Conservation (phyloP, 768 basidiomycete species). For the Pisolithus albus region DNA sequence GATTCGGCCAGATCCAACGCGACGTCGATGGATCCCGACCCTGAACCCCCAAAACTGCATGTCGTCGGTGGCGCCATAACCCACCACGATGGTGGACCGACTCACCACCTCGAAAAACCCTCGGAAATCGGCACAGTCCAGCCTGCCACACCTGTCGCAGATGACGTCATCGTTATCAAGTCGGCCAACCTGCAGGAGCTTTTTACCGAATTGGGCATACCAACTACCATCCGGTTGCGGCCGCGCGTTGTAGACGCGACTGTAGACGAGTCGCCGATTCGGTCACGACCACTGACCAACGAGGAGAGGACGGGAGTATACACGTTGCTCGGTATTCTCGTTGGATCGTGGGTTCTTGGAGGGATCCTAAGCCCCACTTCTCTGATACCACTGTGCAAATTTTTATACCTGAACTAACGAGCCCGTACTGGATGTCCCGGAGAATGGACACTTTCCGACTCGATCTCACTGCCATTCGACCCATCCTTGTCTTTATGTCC, state of each 20-base stretch:
- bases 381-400: conserved; percentile 6
- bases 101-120: conserved; percentile 31
- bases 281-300: too few relatives aligned
- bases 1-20: conserved; percentile 38
- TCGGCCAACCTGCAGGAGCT: conserved; percentile 23
- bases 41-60: conserved; percentile 40
- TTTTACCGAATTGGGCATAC: conserved; percentile 32
- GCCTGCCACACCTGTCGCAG: conserved; percentile 1
- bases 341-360: not conserved
- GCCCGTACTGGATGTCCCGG: conserved; percentile 21
- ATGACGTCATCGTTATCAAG: conserved; percentile 11
- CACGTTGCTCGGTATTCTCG: too few relatives aligned
- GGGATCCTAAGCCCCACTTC: not conserved
- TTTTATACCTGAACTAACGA: conserved; percentile 20
- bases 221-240: conserved; percentile 20
- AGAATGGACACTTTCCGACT: conserved; percentile 19
- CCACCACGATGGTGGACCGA: conserved; percentile 43
- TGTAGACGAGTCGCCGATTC: too few relatives aligned
- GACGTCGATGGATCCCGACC: conserved; percentile 15
- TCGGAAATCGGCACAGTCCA: conserved; percentile 4
- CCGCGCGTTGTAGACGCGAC: too few relatives aligned
- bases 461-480: conserved; percentile 7
- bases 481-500: conserved; percentile 11
- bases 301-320: too few relatives aligned
- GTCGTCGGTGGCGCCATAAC: conserved; percentile 43